These are phyloP conservation scores for Ascochyta koolunga DNA, from an alignment of 2,329 filamentous ascomycete species.

Conservation along the genomic window DNA sequence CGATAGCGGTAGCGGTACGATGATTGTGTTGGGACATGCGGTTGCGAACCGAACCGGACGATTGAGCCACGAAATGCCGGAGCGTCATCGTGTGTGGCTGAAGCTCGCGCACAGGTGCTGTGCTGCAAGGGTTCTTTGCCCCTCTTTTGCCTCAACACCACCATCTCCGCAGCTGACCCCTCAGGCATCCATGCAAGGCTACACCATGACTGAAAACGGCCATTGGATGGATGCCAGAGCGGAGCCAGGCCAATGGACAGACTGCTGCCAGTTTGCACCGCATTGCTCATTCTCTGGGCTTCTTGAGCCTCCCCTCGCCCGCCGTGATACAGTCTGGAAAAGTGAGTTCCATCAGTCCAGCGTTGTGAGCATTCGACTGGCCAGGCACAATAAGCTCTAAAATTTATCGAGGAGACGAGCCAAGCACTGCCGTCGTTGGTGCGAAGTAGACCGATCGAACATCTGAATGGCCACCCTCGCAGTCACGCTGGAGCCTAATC, in stretches of 20 bases:
- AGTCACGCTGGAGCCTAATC: conserved; percentile 26
- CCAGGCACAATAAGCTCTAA: neutral
- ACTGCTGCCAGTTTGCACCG: conserved; percentile 5
- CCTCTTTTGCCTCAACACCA: conserved; percentile 21
- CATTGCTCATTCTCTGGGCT: conserved; percentile 5
- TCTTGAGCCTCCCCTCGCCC: conserved; percentile 18
- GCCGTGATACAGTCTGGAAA: conserved; percentile 14
- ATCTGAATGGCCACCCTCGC: conserved; percentile 1
- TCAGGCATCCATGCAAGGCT: conserved; percentile 21
- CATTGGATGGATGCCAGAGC: conserved; percentile 16
- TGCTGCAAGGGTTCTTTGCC: neutral
- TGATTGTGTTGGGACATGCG: conserved; percentile 5
- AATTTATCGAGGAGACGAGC: neutral
- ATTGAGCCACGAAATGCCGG: neutral
- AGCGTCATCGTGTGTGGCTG: conserved; percentile 22
- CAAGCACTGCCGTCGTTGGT: neutral
- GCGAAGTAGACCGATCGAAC: neutral
- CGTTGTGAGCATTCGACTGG: neutral
- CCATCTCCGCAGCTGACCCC: conserved; percentile 22
- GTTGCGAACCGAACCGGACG: neutral
- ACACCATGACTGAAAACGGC: conserved; percentile 1
- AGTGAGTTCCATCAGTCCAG: neutral
- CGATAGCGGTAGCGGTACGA: neutral
- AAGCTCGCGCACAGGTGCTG: conserved; percentile 8
- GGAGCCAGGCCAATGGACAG: conserved; percentile 16